Percentiles rank a stretch among this genome's conserved stretches.
Evolutionary conservation across 106 monocot genomes (phyloP).

Genomic region (Dendrobium chrysotoxum): DNA sequence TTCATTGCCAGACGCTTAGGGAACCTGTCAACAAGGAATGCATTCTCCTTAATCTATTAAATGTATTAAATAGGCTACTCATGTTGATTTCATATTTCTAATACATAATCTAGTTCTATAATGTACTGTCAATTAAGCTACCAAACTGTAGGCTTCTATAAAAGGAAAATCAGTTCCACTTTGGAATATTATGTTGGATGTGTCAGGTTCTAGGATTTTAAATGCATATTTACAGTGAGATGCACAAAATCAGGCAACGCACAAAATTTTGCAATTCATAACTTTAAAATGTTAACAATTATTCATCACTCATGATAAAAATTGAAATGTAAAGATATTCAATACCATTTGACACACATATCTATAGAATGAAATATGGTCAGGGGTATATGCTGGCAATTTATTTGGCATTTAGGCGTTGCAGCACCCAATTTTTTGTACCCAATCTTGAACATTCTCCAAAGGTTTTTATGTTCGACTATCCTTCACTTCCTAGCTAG

Average conservation of each 20-base stretch:
- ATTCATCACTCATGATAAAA: neutral
- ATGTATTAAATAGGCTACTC: neutral
- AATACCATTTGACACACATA: too few relatives aligned
- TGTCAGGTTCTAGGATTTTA: neutral
- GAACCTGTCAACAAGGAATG: neutral
- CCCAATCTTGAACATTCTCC: neutral
- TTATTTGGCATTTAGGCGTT: neutral
- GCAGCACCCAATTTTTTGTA: neutral
- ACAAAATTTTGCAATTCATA: neutral
- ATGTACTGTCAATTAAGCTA: neutral
- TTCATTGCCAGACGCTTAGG: neutral
- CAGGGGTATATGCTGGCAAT: neutral
- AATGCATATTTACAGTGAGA: neutral
- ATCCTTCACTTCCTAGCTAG: too few relatives aligned
- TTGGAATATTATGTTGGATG: neutral
- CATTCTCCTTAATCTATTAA: neutral
- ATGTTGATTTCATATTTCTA: neutral
- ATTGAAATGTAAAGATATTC: too few relatives aligned
- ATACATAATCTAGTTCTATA: neutral
- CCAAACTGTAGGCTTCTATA: neutral
- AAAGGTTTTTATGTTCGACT: too few relatives aligned
- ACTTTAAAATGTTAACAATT: neutral
- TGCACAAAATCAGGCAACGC: neutral
- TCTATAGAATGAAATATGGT: neutral
- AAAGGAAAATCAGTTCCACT: neutral